Evolutionary conservation across 768 basidiomycete genomes (phyloP), one percentile per base, ranked within the genome.

Genomic region (Myochromella boudieri): DNA sequence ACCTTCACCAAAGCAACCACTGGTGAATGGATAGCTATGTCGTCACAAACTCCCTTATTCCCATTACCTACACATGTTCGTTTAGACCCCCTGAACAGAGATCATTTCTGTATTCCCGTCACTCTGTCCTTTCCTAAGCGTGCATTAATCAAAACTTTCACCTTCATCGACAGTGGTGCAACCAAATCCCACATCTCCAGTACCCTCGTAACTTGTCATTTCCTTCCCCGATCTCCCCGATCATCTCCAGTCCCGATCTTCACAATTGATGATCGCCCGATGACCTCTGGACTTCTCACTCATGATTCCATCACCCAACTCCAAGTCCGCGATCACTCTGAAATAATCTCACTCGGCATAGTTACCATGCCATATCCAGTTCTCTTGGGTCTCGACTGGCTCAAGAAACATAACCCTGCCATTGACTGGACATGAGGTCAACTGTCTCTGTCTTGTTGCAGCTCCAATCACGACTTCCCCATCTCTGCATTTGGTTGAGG

Each of bases 241-340:
- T 46, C 60, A 27, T 44, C 51, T n/a, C 67, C 68, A 11, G 46
- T 67, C 42, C n/a, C n/a, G n/a, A n/a, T n/a, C n/a, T n/a, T n/a
- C n/a, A n/a, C n/a, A n/a, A n/a, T n/a, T n/a, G n/a, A 37, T 15
- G 59, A 71, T 49, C 56, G 65, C 36, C 71, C 68, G 8, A 64
- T 71, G 28, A 60, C 67, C 24, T 70, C 66, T 38, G 72, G 73
- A 8, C 51, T 69, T 7, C 60, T 73, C 37, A 71, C 68, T 28
- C 67, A 73, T 34, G 64, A 70, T 45, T 57, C 71, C 31, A 49
- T 70, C 6, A 47, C 65, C 11, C 28, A 53, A 3, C 33, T 75
- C 7, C 37, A 44, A 3, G 49, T 68, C 43, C 47, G 54, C 20
- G 25, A 55, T 26, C 71, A 72, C 39, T 44, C 51, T 1, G 68